A percentile compares a stretch with the other conserved stretches of the same genome.
These are phyloP conservation scores for Zalerion maritima DNA, from an alignment of 495 filamentous ascomycete genomes.

Conservation along the genomic window DNA sequence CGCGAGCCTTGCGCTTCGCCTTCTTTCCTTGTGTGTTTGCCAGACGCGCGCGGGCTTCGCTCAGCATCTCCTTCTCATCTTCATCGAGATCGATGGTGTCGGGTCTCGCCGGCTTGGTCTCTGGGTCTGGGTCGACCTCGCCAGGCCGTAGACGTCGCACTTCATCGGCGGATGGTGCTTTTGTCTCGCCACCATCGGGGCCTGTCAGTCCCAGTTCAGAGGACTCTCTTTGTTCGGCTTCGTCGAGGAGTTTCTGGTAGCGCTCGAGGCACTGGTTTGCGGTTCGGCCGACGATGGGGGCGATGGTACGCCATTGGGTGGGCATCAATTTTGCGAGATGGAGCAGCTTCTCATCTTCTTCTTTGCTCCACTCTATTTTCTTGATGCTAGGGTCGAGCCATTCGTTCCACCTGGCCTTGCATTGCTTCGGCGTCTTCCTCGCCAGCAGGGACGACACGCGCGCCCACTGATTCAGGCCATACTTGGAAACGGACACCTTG, in stretches of 20 bases:
- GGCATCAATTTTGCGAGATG: slow-evolving; percentile 97
- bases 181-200: slow-evolving; percentile 72
- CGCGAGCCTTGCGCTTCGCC: slow-evolving; percentile 92
- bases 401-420: slow-evolving; percentile 95
- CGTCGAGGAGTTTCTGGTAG: slow-evolving; percentile 91
- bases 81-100: slow-evolving; percentile 97
- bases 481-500: slow-evolving; percentile 90
- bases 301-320: slow-evolving; percentile 97
- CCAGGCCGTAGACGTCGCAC: slow-evolving; percentile 80
- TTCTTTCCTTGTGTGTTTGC: slow-evolving; percentile 99
- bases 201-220: slow-evolving; percentile 75
- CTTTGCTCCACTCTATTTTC: slow-evolving; percentile 96
- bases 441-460: slow-evolving; percentile 94
- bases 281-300: slow-evolving; percentile 88
- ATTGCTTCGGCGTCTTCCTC: slow-evolving; percentile 96
- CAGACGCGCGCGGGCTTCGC: slow-evolving; percentile 86
- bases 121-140: slow-evolving; percentile 89
- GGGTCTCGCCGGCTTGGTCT: slow-evolving; percentile 90
- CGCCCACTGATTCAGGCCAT: slow-evolving; percentile 97
- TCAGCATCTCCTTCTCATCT: slow-evolving; percentile 98
- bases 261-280: slow-evolving; percentile 94
- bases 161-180: slow-evolving; percentile 85
- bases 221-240: slow-evolving; percentile 77
- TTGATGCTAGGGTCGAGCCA: slow-evolving; percentile 96
- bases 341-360: slow-evolving; percentile 95